Base-by-base conservation (phyloP, 345 rosid species). In the Melaleuca alternifolia region DNA sequence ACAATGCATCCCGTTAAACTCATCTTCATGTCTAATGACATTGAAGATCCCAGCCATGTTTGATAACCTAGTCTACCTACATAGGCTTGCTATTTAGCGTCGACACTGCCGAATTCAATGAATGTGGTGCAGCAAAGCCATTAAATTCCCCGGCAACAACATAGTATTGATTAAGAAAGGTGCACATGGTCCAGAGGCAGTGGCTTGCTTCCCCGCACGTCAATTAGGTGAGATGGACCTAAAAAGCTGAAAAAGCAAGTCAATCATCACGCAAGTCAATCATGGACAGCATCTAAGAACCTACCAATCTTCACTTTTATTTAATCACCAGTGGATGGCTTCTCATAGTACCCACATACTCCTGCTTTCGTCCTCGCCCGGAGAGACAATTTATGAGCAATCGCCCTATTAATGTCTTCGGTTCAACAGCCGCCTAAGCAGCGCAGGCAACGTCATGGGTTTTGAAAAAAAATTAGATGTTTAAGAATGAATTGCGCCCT, bases 401-500 rank as follows among this genome's bases (percentile, higher is more conserved):
- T 10, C 20, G 37, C 81, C 48, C 81, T 71, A 10, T 65, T 65
- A 8, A 41, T 62, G 44, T 15, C 21, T 65, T 37, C 48, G 6
- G 26, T 0, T 37, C 48, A 41, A 71, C 48, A 33, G 48, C 48
- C 20, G 48, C 79, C 41, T 33, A 46, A 16, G 46, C 79, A 18
- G 24, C 24, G 16, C 11, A 2, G 9, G 46, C 79, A 33, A 65
- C 9, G 24, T 65, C 13, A 15, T 1, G 6, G 44, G 77, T 8
- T 37, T 33, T 6, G 1, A 65, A 5, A 16, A 9, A 71, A 33
- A 10, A 41, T 41, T 2, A 5, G 0, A 21, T 5, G 0, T 71
- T 71, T 37, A 5, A 37, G 41, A 37, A 71, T 1, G 3, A 10
- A 20, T 18, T 37, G 1, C 2, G 3, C 0, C 0, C 33, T 1